phyloP scores from a whole-genome alignment of 345 rosid genomes.

The Populus alba region DNA sequence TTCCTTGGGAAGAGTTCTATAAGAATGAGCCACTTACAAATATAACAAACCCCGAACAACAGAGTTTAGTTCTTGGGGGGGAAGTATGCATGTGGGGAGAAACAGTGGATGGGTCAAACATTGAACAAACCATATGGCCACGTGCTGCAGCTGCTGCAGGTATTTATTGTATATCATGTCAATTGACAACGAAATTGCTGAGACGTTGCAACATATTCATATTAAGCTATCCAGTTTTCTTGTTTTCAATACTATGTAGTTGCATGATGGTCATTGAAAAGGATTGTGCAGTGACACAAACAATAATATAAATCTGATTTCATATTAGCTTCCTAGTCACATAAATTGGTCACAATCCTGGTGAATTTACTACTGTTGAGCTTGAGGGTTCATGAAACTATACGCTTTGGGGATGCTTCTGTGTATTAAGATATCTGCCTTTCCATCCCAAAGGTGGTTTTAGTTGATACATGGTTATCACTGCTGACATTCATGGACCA shows the following conservation, averaged over 20 bases:
- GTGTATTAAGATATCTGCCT: neutral
- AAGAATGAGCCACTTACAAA: constrained; percentile 54
- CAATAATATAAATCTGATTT: neutral
- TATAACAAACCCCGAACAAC: constrained; percentile 38
- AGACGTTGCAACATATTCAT: neutral
- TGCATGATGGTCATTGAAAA: neutral
- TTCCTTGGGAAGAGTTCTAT: constrained; percentile 57
- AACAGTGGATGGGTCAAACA: constrained; percentile 47
- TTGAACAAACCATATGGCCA: constrained; percentile 82
- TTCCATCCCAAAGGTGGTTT: neutral
- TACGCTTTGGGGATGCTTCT: neutral
- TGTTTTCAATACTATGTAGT: no score
- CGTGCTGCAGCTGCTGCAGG: constrained; percentile 86
- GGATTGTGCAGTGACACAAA: neutral
- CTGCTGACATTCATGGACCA: neutral
- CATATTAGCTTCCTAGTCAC: neutral
- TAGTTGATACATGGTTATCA: neutral
- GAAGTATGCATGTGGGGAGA: constrained; percentile 90
- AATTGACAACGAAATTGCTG: neutral
- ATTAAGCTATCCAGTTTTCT: neutral
- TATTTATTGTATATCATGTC: constrained; percentile 15
- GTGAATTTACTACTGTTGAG: neutral
- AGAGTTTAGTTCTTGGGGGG: constrained; percentile 65
- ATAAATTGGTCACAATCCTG: neutral
- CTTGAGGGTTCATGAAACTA: neutral